A percentile compares a stretch with the other conserved stretches of the same genome.
These are phyloP conservation scores for Rickenella mellea DNA, from an alignment of 768 basidiomycete species.

Conservation along the genomic window DNA sequence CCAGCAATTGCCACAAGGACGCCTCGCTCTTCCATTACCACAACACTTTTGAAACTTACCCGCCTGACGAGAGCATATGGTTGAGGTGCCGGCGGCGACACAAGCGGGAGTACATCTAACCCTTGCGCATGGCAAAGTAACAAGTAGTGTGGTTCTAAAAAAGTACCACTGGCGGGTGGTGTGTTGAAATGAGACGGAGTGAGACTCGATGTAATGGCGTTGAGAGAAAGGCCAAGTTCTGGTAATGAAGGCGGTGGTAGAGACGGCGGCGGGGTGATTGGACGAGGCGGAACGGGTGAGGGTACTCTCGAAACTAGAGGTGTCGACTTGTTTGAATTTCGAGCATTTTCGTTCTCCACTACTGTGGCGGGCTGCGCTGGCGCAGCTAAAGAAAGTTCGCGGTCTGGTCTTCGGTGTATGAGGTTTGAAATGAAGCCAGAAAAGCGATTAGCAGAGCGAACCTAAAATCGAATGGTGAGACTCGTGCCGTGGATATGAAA, in stretches of 20 bases:
- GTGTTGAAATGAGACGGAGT: conserved; percentile 71
- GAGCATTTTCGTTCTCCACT: conserved; percentile 10
- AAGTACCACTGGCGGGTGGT: conserved; percentile 70
- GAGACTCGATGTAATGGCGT: conserved; percentile 55
- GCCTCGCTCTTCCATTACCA: conserved; percentile 87
- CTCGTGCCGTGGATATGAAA: conserved; percentile 4
- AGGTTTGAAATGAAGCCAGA: conserved; percentile 81
- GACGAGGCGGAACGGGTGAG: conserved; percentile 44
- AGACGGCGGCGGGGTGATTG: conserved; percentile 61
- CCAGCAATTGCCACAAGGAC: conserved; percentile 88
- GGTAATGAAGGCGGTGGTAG: conserved; percentile 61
- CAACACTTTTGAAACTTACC: conserved; percentile 77
- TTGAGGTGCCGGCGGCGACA: conserved; percentile 62
- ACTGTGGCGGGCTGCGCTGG: conserved; percentile 9
- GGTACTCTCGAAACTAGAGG: conserved; percentile 38
- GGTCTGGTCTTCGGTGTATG: conserved; percentile 59
- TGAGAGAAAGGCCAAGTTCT: conserved; percentile 69
- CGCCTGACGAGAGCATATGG: conserved; percentile 79
- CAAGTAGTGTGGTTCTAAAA: conserved; percentile 72
- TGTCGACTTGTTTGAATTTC: conserved; percentile 19
- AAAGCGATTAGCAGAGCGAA: conserved; percentile 60
- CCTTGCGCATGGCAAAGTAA: conserved; percentile 82
- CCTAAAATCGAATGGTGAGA: conserved; percentile 21
- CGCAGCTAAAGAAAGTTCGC: conserved; percentile 17
- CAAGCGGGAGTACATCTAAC: conserved; percentile 73